Base-by-base conservation (phyloP, 116 monocot species). In the Dioscorea cayenensis region DNA sequence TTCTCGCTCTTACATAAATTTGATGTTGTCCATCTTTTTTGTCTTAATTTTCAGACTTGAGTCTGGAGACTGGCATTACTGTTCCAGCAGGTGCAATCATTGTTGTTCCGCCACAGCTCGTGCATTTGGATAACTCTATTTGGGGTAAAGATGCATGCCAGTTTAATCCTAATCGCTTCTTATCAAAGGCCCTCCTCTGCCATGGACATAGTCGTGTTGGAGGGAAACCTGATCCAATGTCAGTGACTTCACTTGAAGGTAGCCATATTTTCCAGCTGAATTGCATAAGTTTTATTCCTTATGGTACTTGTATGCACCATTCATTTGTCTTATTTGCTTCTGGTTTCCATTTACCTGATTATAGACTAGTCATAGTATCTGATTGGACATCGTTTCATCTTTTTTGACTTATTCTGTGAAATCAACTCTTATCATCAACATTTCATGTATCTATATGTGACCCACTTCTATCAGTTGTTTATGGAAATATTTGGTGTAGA, bases 121-220 rank as follows among this genome's bases (percentile, higher is more conserved):
- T 90, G 32, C 90, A 86, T 20, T 79, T 75, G 77, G 86, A 90
- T 72, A 29, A 49, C 67, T 79, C 86, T 72, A 37, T 84, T 2
- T 90, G 90, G 86, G 86, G 90, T 14, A 75, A 81, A 3, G 84
- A 90, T 82, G 80, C 86, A 19, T 38, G 66, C 36, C 63, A 79
- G 60, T 90, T 90, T 35, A 81, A 83, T 66, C 90, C 86, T 55
- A 62, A 67, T 19, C 83, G 79, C 20, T 90, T 90, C 64, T 16
- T 90, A 7, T 67, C 77, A 49, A 80, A 75, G 17, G 35, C 70
- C 12, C 9, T 69, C 12, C 9, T 62, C 6, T 21, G 69, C 36
- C 22, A 35, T 50, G 52, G 52, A 79, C 73, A 67, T 77, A 65
- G 3, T 29, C 12, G 5, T 81, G 51, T 3, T 80, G 65, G 21